These are phyloP conservation scores for Amphibolis antarctica DNA, from an alignment of 106 monocot genomes.

Conservation along the genomic window DNA sequence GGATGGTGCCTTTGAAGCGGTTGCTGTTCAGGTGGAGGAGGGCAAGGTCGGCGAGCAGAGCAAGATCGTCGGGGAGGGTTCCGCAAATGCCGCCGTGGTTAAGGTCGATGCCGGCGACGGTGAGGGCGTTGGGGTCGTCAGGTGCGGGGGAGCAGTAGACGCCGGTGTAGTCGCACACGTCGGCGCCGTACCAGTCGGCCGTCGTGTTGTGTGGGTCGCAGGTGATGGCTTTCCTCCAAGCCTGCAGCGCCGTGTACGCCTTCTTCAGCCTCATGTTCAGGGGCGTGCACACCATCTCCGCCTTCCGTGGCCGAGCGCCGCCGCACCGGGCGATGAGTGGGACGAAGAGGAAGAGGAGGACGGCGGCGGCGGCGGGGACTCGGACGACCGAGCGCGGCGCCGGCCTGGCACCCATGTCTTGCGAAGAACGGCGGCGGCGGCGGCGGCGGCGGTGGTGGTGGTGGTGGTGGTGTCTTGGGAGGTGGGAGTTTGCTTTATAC, in stretches of 20 bases:
- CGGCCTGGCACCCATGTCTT: neutral
- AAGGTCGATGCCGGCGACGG: slow-evolving; percentile 35
- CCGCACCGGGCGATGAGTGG: neutral
- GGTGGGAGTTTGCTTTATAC: neutral
- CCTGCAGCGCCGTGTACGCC: slow-evolving; percentile 40
- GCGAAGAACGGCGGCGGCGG: neutral
- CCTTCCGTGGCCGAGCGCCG: neutral
- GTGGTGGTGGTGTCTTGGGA: neutral
- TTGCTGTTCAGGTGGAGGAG: slow-evolving; percentile 14
- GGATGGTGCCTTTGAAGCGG: slow-evolving; percentile 13
- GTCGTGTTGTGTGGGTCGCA: slow-evolving; percentile 38
- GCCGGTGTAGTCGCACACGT: slow-evolving; percentile 45
- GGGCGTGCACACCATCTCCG: neutral
- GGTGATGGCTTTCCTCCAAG: slow-evolving; percentile 31
- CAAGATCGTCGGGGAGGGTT: slow-evolving; percentile 15
- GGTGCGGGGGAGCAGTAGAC: slow-evolving; percentile 36
- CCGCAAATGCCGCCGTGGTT: slow-evolving; percentile 32
- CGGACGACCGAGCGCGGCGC: too few relatives aligned
- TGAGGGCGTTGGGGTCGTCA: slow-evolving; percentile 20
- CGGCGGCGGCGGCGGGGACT: too few relatives aligned
- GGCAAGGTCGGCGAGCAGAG: slow-evolving; percentile 3
- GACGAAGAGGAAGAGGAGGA: neutral
- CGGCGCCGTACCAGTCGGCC: slow-evolving; percentile 34
- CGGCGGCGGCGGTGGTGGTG: neutral
- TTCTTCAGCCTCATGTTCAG: slow-evolving; percentile 12